These are phyloP conservation scores for Phlegmacium glaucopus DNA, from an alignment of 768 basidiomycete species.

Conservation along the genomic window DNA sequence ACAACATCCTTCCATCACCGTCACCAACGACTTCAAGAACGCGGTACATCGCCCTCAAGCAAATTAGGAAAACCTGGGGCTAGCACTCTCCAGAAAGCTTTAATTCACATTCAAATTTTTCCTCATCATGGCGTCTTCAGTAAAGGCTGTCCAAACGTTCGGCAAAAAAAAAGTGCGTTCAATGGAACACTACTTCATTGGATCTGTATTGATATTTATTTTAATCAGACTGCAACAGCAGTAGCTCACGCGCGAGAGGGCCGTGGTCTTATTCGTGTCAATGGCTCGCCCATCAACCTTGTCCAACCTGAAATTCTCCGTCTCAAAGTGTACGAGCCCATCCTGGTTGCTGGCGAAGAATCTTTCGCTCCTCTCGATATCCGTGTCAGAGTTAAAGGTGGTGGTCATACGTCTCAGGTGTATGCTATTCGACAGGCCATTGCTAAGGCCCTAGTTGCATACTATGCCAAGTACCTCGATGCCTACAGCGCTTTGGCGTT, in stretches of 20 bases:
- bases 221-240: constrained; percentile 86
- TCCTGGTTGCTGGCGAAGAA: constrained; percentile 91
- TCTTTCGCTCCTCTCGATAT: constrained; percentile 87
- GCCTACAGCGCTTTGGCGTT: constrained; percentile 95
- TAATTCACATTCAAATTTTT: constrained; percentile 24
- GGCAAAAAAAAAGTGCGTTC: constrained; percentile 96
- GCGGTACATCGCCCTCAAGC: constrained; percentile 29
- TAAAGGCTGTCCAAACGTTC: constrained; percentile 96
- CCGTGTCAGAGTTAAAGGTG: constrained; percentile 96
- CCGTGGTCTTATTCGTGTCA: constrained; percentile 93
- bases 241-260: constrained; percentile 97
- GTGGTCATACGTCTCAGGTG: constrained; percentile 98
- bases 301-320: constrained; percentile 94
- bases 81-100: background rate
- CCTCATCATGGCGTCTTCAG: constrained; percentile 64
- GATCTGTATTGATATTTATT: constrained; percentile 6
- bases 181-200: background rate
- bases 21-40: constrained; percentile 43
- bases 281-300: constrained; percentile 95
- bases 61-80: background rate
- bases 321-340: constrained; percentile 96
- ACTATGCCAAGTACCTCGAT: constrained; percentile 98
- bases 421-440: constrained; percentile 99
- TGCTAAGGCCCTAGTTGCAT: constrained; percentile 95
- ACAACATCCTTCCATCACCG: constrained; percentile 30